Conservation (phyloP, 495 filamentous ascomycete species). For the Talaromyces stipitatus region DNA sequence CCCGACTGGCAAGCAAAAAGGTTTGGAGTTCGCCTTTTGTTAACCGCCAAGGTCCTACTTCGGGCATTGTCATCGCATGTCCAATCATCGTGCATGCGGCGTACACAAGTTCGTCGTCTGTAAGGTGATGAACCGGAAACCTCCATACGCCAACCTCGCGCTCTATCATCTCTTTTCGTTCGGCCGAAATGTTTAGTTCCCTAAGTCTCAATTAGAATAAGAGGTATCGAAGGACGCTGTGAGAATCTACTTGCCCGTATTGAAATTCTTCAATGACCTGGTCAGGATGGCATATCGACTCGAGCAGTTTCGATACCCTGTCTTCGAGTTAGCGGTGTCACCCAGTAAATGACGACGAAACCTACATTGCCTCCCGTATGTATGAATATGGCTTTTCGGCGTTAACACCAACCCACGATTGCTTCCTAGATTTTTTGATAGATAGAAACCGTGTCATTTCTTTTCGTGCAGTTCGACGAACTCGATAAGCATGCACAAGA, state of each 20-base stretch:
- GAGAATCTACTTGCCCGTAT: constrained; percentile 24
- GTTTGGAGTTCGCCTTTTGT: constrained; percentile 65
- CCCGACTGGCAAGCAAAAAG: constrained; percentile 76
- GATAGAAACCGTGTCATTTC: constrained; percentile 62
- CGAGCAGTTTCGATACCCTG: constrained; percentile 88
- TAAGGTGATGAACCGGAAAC: constrained; percentile 83
- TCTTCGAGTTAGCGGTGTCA: not conserved
- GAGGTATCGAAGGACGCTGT: not conserved
- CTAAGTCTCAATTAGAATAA: constrained; percentile 11
- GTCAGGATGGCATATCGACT: constrained; percentile 76
- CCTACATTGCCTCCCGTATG: constrained; percentile 69
- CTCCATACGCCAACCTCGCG: constrained; percentile 71
- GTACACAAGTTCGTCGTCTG: constrained; percentile 79
- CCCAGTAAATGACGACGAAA: not conserved
- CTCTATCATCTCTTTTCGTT: constrained; percentile 55
- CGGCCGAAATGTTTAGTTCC: constrained; percentile 39
- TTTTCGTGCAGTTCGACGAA: constrained; percentile 59
- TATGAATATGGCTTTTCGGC: constrained; percentile 85
- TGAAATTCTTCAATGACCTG: constrained; percentile 47
- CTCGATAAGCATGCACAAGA: constrained; percentile 74
- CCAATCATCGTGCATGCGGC: constrained; percentile 77
- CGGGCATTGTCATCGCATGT: constrained; percentile 77
- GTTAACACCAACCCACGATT: constrained; percentile 87
- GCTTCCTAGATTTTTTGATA: constrained; percentile 61
- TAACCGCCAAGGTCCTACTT: constrained; percentile 71